phyloP scores from a whole-genome alignment of 2,329 filamentous ascomycete species.

The Epicoccum sorghinum region DNA sequence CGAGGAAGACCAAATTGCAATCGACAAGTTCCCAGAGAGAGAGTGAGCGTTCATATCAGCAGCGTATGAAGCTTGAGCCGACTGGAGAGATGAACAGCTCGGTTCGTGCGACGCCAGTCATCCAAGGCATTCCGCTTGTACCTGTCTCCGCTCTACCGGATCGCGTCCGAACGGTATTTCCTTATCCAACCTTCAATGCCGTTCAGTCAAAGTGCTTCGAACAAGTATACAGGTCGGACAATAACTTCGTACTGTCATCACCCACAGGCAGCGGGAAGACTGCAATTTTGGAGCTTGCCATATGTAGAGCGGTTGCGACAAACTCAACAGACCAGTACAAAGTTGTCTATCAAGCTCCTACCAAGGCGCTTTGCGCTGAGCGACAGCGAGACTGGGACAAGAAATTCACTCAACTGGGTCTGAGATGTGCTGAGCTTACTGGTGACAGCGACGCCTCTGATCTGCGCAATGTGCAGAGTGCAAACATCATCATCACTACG shows the following conservation, averaged over 20 bases:
- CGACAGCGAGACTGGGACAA: conserved; percentile 76
- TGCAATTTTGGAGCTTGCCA: conserved; percentile 78
- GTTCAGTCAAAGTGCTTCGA: conserved; percentile 81
- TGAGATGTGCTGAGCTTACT: conserved; percentile 78
- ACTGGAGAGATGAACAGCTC: neutral
- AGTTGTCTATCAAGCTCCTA: conserved; percentile 83
- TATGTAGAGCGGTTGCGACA: conserved; percentile 70
- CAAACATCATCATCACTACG: conserved; percentile 83
- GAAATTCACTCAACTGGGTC: conserved; percentile 71
- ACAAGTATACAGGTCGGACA: conserved; percentile 67
- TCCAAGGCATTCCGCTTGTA: conserved; percentile 67
- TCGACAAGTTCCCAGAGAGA: neutral
- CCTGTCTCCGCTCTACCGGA: conserved; percentile 69
- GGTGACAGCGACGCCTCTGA: conserved; percentile 76
- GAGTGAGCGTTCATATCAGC: neutral
- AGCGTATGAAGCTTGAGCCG: neutral
- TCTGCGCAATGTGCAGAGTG: conserved; percentile 71
- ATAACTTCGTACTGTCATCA: conserved; percentile 80
- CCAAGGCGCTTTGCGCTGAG: conserved; percentile 82
- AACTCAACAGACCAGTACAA: conserved; percentile 70
- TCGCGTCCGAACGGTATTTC: conserved; percentile 71
- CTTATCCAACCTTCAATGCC: conserved; percentile 78
- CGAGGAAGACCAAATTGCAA: neutral
- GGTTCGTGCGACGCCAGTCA: conserved; percentile 40
- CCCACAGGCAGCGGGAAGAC: conserved; percentile 90